Evolutionary conservation across 2,329 filamentous ascomycete species (phyloP), one percentile per base, ranked within the genome.

Genomic region (Alternaria postmessia): DNA sequence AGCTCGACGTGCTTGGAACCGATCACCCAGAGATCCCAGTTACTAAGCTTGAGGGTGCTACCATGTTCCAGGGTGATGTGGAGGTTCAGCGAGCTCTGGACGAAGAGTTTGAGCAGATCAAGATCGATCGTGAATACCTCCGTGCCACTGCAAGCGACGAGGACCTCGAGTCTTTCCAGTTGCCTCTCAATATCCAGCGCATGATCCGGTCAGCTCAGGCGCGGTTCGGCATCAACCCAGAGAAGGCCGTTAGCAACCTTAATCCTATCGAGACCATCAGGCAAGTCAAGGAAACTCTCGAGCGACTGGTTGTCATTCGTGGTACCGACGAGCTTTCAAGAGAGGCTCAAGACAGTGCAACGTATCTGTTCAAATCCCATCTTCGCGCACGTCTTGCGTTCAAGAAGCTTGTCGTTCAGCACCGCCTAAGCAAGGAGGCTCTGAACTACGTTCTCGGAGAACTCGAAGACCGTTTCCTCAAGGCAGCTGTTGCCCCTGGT

Each of bases 371-470:
- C 86, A 98, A 97, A 83, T 92, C 92, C 12, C 90, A 96, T 73
- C 81, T 98, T 57, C 91, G 95, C 49, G 96, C 94, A 34, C 89
- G 92, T 53, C 85, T 99, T 57, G 92, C 95, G 0, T 99, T 93
- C 87, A 97, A 97, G 82, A 91, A 93, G 61, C 85, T 99, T 62
- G 94, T 96, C 46, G 89, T 92, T 55, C 87, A 93, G 68, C 90
- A 97, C 75, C 90, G 90, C 12, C 82, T 99, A 68, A 96, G 92
- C 82, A 95, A 93, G 79, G 86, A 97, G 64, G 94, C 95, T 1
- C 94, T 99, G 74, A 91, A 95, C 63, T 94, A 97, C 75, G 88
- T 99, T 47, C 80, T 99, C 39, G 95, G 95, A 67, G 94, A 97
- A 70, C 84, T 99, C 41, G 92, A 96, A 81, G 93, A 88, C 75